Percentiles rank a stretch among this genome's conserved stretches.
Conservation (phyloP, 768 basidiomycete genomes). For the Suillus hirtellus region DNA sequence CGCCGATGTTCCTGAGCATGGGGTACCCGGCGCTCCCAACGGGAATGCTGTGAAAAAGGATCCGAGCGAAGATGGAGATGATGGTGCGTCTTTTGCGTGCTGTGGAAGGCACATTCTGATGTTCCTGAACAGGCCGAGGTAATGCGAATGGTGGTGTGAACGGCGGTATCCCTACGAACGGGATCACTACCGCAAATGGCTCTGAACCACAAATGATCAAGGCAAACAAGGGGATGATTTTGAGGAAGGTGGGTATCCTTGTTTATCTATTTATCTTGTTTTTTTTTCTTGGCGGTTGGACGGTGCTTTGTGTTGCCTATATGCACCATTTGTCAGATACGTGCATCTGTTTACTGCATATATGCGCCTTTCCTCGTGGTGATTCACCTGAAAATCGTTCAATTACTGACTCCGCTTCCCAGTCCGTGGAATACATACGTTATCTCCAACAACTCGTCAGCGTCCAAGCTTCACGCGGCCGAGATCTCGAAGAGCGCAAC, state of each 20-base stretch:
- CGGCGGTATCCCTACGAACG: slow-evolving; percentile 20
- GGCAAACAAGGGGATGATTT: slow-evolving; percentile 94
- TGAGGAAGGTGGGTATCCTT: slow-evolving; percentile 59
- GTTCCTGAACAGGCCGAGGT: slow-evolving; percentile 7
- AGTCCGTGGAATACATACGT: slow-evolving; percentile 57
- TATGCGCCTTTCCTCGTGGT: neutral
- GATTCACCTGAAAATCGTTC: slow-evolving; percentile 9
- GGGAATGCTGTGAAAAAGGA: slow-evolving; percentile 26
- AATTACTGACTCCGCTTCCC: neutral
- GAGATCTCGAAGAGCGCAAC: slow-evolving; percentile 77
- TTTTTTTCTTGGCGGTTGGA: slow-evolving; percentile 47
- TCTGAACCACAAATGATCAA: slow-evolving; percentile 60
- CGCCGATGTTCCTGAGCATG: slow-evolving; percentile 32
- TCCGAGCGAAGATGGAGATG: slow-evolving; percentile 31
- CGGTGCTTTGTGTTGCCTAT: slow-evolving; percentile 12
- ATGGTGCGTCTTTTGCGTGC: slow-evolving; percentile 10
- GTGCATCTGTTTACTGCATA: neutral
- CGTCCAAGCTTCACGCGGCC: slow-evolving; percentile 74
- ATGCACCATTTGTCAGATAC: neutral
- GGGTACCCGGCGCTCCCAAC: neutral
- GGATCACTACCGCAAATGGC: slow-evolving; percentile 9
- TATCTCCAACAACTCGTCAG: slow-evolving; percentile 87
- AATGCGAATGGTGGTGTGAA: slow-evolving; percentile 20
- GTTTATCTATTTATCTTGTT: neutral
- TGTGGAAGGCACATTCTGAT: neutral